Conservation (phyloP, 805 yeast species). For the Ogataea kodamae region DNA sequence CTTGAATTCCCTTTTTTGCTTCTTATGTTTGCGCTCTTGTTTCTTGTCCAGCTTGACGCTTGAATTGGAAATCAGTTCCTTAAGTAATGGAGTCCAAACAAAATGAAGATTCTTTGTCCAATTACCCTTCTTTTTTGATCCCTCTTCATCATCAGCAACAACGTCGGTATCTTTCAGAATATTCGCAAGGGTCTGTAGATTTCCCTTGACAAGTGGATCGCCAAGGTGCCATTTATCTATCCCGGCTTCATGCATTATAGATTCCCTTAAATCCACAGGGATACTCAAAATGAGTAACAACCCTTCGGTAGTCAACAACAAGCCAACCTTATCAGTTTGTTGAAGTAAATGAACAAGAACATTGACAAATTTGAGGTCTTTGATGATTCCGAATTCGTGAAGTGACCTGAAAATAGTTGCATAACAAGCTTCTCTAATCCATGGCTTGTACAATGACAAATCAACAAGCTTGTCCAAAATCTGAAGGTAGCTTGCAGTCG, state of each 20-base stretch:
- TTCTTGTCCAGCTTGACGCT: conserved; percentile 18
- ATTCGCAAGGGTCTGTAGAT: conserved; percentile 55
- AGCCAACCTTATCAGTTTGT: conserved; percentile 46
- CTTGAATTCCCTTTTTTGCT: conserved; percentile 28
- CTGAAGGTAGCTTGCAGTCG: conserved; percentile 32
- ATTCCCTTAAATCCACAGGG: conserved; percentile 30
- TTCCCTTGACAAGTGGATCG: conserved; percentile 72
- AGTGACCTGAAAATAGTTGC: conserved; percentile 63
- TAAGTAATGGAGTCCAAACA: conserved; percentile 65
- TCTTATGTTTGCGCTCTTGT: conserved; percentile 34
- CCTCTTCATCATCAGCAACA: conserved; percentile 36
- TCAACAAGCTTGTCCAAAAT: conserved; percentile 50
- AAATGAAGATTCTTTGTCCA: conserved; percentile 77
- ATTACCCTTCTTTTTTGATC: conserved; percentile 52
- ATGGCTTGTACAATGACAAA: conserved; percentile 62
- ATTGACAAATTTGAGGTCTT: conserved; percentile 12
- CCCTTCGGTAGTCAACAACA: conserved; percentile 75
- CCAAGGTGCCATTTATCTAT: conserved; percentile 58
- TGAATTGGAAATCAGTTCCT: conserved; percentile 34
- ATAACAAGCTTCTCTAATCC: conserved; percentile 83
- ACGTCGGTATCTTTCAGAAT: conserved; percentile 58
- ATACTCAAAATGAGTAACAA: conserved; percentile 64
- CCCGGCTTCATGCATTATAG: conserved; percentile 18
- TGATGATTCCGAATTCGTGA: conserved; percentile 21
- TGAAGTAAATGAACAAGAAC: conserved; percentile 32